Base-by-base conservation (phyloP, 257 asterid genomes). In the Orobanche coerulescens region DNA sequence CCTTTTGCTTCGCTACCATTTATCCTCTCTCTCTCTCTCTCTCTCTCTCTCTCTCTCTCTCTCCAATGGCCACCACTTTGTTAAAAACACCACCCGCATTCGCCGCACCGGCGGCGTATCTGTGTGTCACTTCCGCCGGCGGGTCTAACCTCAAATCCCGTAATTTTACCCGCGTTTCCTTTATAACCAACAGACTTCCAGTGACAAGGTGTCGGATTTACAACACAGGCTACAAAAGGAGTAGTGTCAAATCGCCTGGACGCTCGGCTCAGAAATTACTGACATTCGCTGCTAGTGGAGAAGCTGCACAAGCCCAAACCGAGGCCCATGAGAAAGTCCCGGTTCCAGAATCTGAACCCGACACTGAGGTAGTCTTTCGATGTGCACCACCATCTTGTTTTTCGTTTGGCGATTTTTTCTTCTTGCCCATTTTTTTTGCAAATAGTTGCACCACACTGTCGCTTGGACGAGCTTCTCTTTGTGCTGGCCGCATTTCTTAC, bases 271-370 rank as follows among this genome's bases (percentile, higher is more conserved):
- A 31, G 30, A 76, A 70, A 24, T 61, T 78, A 14, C 16, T 53
- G 36, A 46, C 57, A 5, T 84, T 65, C 44, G 77, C 83, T 72
- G 70, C 81, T 3, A 59, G 70, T 23, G 88, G 78, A 47, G 92
- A 83, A 40, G 58, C 79, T 33, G 71, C 64, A 28, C 84, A 77
- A 68, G 74, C 74, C 25, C 78, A 66, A 69, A 73, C 84, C 19
- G 87, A 78, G 63, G 66, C 76, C 30, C 73, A 58, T 25, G 85
- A 72, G 70, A 65, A 65, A 14, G 79, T 71, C 31, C 63, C 60
- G 65, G 68, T 69, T 44, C 68, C 68, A 67, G 78, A 36, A 30
- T 54, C 69, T 52, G 84, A 78, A 40, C 43, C 76, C 25, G 78
- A 76, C 55, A 51, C 13, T 56, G 83, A 76, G 87, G 85, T 83